phyloP scores from a whole-genome alignment of 2,329 filamentous ascomycete genomes.

The Ceratocystis albifundus region DNA sequence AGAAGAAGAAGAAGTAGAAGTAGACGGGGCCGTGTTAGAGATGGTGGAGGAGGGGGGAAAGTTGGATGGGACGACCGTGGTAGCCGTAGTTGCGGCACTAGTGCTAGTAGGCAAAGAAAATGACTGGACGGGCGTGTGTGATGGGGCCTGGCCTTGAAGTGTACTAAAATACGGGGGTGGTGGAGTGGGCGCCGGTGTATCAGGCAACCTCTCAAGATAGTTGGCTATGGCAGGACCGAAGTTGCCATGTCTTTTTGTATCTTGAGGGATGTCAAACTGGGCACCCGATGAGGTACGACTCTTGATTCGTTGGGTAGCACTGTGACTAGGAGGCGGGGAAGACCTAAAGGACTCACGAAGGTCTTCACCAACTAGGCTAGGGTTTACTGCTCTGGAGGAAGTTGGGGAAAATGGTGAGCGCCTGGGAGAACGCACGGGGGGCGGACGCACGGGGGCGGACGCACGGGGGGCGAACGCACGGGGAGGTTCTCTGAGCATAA shows the following conservation, averaged over 20 bases:
- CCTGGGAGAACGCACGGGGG: too few relatives aligned
- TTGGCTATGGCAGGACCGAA: slow-evolving; percentile 10
- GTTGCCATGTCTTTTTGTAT: slow-evolving; percentile 8
- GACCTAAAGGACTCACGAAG: not conserved
- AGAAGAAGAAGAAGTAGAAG: not conserved
- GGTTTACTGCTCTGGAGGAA: not conserved
- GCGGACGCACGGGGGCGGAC: too few relatives aligned
- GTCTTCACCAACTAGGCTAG: not conserved
- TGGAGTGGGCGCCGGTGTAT: slow-evolving; percentile 21
- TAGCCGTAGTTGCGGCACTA: too few relatives aligned
- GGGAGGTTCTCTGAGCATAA: not conserved
- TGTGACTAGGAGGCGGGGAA: slow-evolving; percentile 17
- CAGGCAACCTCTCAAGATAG: slow-evolving; percentile 16
- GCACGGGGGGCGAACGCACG: too few relatives aligned
- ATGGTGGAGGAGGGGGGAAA: not conserved
- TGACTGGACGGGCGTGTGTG: not conserved
- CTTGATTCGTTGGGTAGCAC: slow-evolving; percentile 16
- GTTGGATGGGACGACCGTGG: too few relatives aligned
- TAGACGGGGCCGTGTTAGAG: not conserved
- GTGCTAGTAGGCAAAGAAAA: not conserved
- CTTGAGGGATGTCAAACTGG: slow-evolving; percentile 2
- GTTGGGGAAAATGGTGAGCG: not conserved
- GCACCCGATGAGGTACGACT: slow-evolving; percentile 13
- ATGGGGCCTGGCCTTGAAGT: not conserved
- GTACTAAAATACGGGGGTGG: slow-evolving; percentile 9